A percentile compares a stretch with the other conserved stretches of the same genome.
These are phyloP conservation scores for Plasmodium knowlesi DNA, from an alignment of 169 alveolate genomes.

Conservation along the genomic window DNA sequence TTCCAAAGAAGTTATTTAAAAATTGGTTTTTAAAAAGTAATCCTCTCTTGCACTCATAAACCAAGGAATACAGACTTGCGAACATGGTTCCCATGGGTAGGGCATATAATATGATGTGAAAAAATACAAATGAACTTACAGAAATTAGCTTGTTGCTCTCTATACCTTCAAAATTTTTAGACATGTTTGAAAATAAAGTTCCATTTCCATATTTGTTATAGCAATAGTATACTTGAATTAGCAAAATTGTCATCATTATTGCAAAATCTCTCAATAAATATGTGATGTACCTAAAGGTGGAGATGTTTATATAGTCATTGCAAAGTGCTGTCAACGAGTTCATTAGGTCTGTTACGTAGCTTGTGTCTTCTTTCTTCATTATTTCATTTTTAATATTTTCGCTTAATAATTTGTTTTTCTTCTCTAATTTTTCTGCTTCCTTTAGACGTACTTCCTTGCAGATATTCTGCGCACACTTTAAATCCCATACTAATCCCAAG, in stretches of 20 bases:
- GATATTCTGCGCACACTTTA: conserved; percentile 62
- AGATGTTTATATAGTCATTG: conserved; percentile 63
- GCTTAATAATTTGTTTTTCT: conserved; percentile 66
- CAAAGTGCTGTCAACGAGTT: conserved; percentile 54
- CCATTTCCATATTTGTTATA: conserved; percentile 75
- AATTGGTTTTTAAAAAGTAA: conserved; percentile 34
- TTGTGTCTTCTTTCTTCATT: conserved; percentile 71
- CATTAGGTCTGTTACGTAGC: conserved; percentile 67
- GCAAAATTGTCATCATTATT: conserved; percentile 44
- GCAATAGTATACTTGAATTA: conserved; percentile 61
- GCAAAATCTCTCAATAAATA: conserved; percentile 58
- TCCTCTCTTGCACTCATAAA: conserved; percentile 63
- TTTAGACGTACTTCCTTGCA: conserved; percentile 69
- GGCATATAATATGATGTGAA: conserved; percentile 65
- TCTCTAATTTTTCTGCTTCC: conserved; percentile 54
- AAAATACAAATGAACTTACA: conserved; percentile 5
- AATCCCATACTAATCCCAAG: conserved; percentile 77
- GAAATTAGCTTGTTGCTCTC: conserved; percentile 8
- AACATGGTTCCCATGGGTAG: conserved; percentile 76
- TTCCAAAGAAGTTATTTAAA: conserved; percentile 50
- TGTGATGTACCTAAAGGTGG: conserved; percentile 52
- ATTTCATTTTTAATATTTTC: conserved; percentile 73
- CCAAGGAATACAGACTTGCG: conserved; percentile 62
- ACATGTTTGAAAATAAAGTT: conserved; percentile 40
- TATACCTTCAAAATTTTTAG: conserved; percentile 16